Evolutionary conservation across 768 basidiomycete species (phyloP), one percentile per base, ranked within the genome.

Genomic region (Russula emetica): DNA sequence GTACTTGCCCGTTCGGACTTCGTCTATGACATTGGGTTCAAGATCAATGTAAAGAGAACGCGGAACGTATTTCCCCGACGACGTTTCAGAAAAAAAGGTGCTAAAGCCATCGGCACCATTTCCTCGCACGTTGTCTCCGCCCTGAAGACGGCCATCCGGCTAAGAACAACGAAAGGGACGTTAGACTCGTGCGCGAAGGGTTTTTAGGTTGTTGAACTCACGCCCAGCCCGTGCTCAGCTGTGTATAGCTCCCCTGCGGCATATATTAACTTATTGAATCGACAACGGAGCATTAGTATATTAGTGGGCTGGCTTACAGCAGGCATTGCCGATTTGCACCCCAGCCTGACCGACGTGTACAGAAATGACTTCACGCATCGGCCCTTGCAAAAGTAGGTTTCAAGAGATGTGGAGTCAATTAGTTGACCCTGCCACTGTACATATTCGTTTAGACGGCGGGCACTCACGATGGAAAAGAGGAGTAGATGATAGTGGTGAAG

Each of bases 1-100:
- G 85, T 98, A 99, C 54, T 89, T 86, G 67, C 97, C 97, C 67
- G 84, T 95, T 76, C 92, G 87, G 71, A 99, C 94, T 78, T 97
- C 94, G 74, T 98, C 96, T 73, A 98, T 93, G 74, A 94, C 96
- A 74, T 94, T 94, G 62, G 96, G 96, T 78, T 98, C 96, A 44
- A 95, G 85, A 77, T 96, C 94, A 64, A 99, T 87, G 81, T 98
- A 98, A 69, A 99, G 85, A 51, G 95, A 97, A 72, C 97, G 87
- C 59, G 97, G 97, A 63, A 98, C 96, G 78, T 97, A 90, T 81
- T 97, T 97, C 67, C 95, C 96, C 60, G 92, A 87, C 36, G 86
- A 85, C 8, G 96, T 98, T 83, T 99, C 97, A 42, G 94, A 96
- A 82, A 99, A 99, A 83, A 99, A 99, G 67, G 97, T 99, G 76